phyloP scores from a whole-genome alignment of 305 asterid genomes.

The Fraxinus paxiana region DNA sequence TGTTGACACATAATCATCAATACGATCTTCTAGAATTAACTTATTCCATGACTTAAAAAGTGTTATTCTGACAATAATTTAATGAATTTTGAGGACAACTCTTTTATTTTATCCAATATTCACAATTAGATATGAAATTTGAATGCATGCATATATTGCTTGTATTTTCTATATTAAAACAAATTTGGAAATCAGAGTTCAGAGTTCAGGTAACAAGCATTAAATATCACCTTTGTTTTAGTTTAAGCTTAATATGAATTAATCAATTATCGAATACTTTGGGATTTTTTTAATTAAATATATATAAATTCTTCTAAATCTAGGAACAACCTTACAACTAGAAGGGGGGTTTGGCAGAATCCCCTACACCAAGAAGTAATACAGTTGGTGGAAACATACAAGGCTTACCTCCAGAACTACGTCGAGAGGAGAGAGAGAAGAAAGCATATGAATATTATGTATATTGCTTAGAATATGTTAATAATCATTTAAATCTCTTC shows the following conservation, averaged over 20 bases:
- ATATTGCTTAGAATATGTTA: neutral
- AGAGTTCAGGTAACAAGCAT: neutral
- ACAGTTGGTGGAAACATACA: neutral
- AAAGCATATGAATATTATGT: neutral
- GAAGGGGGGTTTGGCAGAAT: neutral
- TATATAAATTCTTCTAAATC: neutral
- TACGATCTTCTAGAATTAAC: neutral
- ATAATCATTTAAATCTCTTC: neutral
- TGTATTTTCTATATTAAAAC: constrained; percentile 3
- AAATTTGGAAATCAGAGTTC: neutral
- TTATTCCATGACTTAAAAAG: neutral
- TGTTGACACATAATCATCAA: neutral
- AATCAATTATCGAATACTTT: neutral
- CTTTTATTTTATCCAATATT: neutral
- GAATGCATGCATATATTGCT: neutral
- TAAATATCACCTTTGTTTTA: neutral
- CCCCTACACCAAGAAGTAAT: neutral
- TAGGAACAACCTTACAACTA: neutral
- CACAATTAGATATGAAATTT: neutral
- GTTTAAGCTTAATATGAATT: neutral
- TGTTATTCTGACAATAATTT: neutral
- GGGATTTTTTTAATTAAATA: neutral
- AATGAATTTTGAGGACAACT: neutral
- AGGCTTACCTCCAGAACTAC: neutral
- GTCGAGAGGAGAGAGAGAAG: neutral